A percentile compares a stretch with the other conserved stretches of the same genome.
Evolutionary conservation across 1,284 basidiomycete species (phyloP).

Genomic region (Marasmius sp.): DNA sequence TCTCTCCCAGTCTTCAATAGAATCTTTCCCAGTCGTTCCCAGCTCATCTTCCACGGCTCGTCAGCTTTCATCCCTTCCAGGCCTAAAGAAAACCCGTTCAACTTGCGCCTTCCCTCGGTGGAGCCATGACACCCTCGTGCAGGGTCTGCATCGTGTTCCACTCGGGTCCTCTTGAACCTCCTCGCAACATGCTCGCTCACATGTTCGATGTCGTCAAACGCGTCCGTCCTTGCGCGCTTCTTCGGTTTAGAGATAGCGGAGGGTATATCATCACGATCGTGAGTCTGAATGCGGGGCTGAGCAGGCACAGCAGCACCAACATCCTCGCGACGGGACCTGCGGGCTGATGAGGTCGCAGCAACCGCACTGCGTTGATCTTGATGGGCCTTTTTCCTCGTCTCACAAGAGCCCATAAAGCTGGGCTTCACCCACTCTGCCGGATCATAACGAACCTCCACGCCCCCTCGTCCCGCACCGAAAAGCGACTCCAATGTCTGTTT

Average conservation of each 20-base stretch:
- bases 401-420: neutral
- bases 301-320: neutral
- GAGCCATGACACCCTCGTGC: neutral
- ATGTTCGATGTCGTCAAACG: neutral
- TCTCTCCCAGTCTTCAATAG: conserved; percentile 3
- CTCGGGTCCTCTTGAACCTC: neutral
- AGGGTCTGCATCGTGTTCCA: neutral
- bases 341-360: neutral
- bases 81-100: neutral
- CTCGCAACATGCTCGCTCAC: neutral
- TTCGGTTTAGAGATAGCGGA: neutral
- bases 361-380: no score
- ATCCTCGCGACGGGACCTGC: neutral
- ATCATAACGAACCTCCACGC: neutral
- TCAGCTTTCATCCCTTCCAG: neutral
- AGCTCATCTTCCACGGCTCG: conserved; percentile 2
- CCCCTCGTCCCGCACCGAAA: neutral
- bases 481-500: neutral
- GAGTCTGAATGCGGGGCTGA: neutral
- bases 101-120: neutral
- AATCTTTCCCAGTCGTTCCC: conserved; percentile 4
- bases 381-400: no score
- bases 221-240: neutral
- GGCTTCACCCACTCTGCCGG: neutral
- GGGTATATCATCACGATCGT: neutral